Base-by-base conservation (phyloP, 192 early-diverging fungal genomes). In the Diversispora eburnea region DNA sequence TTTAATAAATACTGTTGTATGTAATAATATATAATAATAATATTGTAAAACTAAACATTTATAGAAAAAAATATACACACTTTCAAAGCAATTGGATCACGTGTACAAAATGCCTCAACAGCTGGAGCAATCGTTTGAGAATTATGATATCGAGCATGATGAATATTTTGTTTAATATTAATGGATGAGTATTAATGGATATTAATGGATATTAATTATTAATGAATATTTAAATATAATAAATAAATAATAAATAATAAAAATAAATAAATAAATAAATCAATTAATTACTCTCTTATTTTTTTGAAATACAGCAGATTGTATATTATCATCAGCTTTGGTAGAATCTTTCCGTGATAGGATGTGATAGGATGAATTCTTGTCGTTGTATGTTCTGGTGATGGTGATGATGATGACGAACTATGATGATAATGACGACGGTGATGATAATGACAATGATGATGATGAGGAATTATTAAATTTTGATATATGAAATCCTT, bases 401-500 rank as follows among this genome's bases (percentile, higher is more conserved):
- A n/a, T n/a, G n/a, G n/a, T n/a, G n/a, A n/a, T n/a, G n/a, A n/a
- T n/a, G n/a, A 33, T 33, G n/a, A n/a, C n/a, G n/a, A n/a, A n/a
- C n/a, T n/a, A n/a, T n/a, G n/a, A n/a, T n/a, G n/a, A n/a, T n/a
- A n/a, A n/a, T n/a, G n/a, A n/a, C n/a, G n/a, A n/a, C n/a, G n/a
- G n/a, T n/a, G 25, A 33, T 33, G 25, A 33, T 8, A 88, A 87
- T 15, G n/a, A n/a, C n/a, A n/a, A n/a, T n/a, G n/a, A n/a, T n/a
- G n/a, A n/a, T n/a, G n/a, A n/a, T n/a, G n/a, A n/a, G 91, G 74
- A 8, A 94, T 94, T 48, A 99, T 92, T 43, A 99, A 90, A 15
- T 92, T 92, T 13, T 83, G 70, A 78, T 85, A 77, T 8, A 99
- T 84, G 77, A 91, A 97, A 1, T 93, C 86, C 91, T 93, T 81